Evolutionary conservation across 495 filamentous ascomycete genomes (phyloP).

Genomic region (Lindgomyces ingoldianus): DNA sequence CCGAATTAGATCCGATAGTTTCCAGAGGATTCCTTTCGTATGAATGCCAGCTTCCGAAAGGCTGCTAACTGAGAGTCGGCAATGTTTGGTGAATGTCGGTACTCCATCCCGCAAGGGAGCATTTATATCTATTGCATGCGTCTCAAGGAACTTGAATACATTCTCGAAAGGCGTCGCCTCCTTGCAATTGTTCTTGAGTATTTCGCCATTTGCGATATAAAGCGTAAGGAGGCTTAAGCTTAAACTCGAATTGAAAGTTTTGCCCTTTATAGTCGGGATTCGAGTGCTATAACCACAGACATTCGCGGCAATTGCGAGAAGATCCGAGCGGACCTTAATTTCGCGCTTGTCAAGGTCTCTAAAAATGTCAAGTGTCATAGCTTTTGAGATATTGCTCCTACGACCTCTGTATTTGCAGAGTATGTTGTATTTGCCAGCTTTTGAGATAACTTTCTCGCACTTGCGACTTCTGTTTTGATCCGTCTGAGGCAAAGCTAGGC

Average conservation of each 20-base stretch:
- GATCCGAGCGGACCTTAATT: not conserved
- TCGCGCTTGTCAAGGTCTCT: not conserved
- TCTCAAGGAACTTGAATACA: not conserved
- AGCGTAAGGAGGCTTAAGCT: not conserved
- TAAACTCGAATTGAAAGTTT: not conserved
- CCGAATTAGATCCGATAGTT: not conserved
- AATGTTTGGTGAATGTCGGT: not conserved
- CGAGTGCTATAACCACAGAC: not conserved
- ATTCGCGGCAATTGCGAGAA: not conserved
- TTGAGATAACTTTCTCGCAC: not conserved
- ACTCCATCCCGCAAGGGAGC: not conserved
- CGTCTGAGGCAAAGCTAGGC: not conserved
- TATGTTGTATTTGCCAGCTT: slow-evolving; percentile 1
- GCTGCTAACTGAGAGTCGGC: not conserved
- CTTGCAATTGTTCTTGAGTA: not conserved
- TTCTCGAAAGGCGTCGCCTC: not conserved
- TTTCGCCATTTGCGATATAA: not conserved
- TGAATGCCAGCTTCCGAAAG: not conserved
- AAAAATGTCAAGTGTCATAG: not conserved
- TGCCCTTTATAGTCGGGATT: not conserved
- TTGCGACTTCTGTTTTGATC: too few species aligned
- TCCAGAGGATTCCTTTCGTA: not conserved
- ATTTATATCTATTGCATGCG: not conserved
- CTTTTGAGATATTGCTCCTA: not conserved
- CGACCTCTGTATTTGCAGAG: not conserved